Evolutionary conservation across 257 asterid species (phyloP), one percentile per base, ranked within the genome.

Genomic region (Voacanga thouarsii): DNA sequence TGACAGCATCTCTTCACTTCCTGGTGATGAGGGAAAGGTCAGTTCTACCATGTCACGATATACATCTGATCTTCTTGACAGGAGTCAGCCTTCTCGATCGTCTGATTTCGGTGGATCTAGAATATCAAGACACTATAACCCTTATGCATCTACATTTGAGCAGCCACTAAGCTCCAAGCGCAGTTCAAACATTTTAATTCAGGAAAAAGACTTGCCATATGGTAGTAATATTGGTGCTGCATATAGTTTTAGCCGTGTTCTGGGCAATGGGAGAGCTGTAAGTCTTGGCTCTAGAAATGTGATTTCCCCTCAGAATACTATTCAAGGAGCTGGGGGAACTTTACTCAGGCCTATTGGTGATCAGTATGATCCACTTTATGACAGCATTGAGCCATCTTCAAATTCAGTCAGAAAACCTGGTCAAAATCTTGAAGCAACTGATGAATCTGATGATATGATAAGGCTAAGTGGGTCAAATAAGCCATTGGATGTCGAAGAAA

Each of bases 301-400:
- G 57, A 7, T 75, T n/a, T 57, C 87, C 18, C 79, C 85, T 26
- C 84, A 86, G 44, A 79, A 78, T 79, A 80, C 89, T 83, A 89
- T 76, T 75, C 82, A 73, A 71, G 85, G 84, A 49, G 87, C 82
- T 72, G 83, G 78, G 75, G 72, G 76, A 68, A 75, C 71, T 45
- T 82, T 81, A 44, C 84, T 86, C 24, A 80, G 84, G 84, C 84
- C 88, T 63, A 86, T 80, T 64, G 84, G 85, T 80, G 88, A 85
- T 77, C 94, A 90, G 82, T 95, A 95, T 82, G 97, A 95, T 84
- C 99, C 99, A 8, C 92, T 93, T 41, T 86, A 80, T 67, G 99
- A 95, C 87, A 90, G 97, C 88, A 84, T 95, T 72, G 99, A 93
- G 82, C 94, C 92, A 75, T 79, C 94, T 75, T 82, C 87, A 66